phyloP scores from a whole-genome alignment of 352 stramenopile species.

The Phytophthora pseudosyringae region DNA sequence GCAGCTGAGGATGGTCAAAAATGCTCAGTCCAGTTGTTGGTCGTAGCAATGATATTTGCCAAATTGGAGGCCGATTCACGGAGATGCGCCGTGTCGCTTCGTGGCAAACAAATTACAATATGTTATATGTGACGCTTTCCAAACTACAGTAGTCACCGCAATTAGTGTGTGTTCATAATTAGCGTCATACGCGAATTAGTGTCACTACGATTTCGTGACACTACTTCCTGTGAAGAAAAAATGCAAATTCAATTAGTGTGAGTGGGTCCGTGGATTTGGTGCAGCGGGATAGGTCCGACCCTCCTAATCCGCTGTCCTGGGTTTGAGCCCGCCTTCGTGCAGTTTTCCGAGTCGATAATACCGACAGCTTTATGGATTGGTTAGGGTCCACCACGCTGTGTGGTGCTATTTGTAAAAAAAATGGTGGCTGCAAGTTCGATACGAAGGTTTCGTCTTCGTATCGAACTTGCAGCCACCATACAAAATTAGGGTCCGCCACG shows the following conservation, averaged over 20 bases:
- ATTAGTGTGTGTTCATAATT: no score
- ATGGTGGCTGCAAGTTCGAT: not conserved
- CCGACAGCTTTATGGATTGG: not conserved
- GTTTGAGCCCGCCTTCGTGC: not conserved
- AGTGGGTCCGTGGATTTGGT: not conserved
- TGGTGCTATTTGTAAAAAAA: slow-evolving; percentile 1
- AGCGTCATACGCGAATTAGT: not conserved
- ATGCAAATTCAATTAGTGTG: not conserved
- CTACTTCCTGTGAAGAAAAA: not conserved
- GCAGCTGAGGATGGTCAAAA: no score
- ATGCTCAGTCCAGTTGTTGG: no score
- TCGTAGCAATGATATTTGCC: no score
- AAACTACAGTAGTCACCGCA: not conserved
- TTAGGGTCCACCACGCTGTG: not conserved
- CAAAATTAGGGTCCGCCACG: slow-evolving; percentile 1
- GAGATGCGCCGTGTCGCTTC: no score
- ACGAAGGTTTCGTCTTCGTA: no score
- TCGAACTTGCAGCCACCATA: no score
- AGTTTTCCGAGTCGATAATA: slow-evolving; percentile 2
- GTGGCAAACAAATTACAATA: no score
- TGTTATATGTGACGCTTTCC: no score
- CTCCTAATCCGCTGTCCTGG: not conserved
- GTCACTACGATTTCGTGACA: not conserved
- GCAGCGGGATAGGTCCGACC: not conserved
- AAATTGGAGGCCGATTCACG: no score